These are phyloP conservation scores for Lactifluus volemus DNA, from an alignment of 768 basidiomycete species.

Conservation along the genomic window DNA sequence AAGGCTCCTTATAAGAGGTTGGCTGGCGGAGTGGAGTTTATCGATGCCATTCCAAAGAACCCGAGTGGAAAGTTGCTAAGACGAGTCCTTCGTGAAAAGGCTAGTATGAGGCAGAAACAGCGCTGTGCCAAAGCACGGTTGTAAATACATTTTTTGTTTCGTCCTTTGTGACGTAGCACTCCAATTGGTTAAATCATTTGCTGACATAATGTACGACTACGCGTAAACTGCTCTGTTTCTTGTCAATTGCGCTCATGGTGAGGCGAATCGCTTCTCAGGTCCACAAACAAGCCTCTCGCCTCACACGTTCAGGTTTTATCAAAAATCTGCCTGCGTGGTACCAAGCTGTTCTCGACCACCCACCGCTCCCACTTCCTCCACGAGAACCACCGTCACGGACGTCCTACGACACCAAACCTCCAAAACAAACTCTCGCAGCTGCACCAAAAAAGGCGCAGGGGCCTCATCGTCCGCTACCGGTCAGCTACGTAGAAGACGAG, in stretches of 20 bases:
- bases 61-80: constrained; percentile 27
- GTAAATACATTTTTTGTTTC: background rate
- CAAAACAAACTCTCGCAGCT: constrained; percentile 5
- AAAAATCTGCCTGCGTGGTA: constrained; percentile 73
- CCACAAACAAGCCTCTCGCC: constrained; percentile 76
- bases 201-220: constrained; percentile 4
- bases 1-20: constrained; percentile 31
- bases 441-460: constrained; percentile 3
- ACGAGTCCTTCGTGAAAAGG: constrained; percentile 24
- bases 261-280: constrained; percentile 81
- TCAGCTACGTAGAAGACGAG: constrained; percentile 78
- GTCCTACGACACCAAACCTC: constrained; percentile 36
- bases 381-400: constrained; percentile 55
- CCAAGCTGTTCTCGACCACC: constrained; percentile 74
- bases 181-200: background rate
- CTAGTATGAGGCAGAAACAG: constrained; percentile 5
- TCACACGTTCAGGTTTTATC: constrained; percentile 59
- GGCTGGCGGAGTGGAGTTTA: constrained; percentile 31
- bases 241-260: constrained; percentile 40
- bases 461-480: constrained; percentile 36
- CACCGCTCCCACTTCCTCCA: constrained; percentile 81
- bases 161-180: no score
- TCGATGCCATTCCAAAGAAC: constrained; percentile 29
- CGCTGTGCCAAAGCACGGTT: background rate
- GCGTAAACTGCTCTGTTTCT: no score